Base-by-base conservation (phyloP, 305 asterid genomes). In the Fraxinus velutina region DNA sequence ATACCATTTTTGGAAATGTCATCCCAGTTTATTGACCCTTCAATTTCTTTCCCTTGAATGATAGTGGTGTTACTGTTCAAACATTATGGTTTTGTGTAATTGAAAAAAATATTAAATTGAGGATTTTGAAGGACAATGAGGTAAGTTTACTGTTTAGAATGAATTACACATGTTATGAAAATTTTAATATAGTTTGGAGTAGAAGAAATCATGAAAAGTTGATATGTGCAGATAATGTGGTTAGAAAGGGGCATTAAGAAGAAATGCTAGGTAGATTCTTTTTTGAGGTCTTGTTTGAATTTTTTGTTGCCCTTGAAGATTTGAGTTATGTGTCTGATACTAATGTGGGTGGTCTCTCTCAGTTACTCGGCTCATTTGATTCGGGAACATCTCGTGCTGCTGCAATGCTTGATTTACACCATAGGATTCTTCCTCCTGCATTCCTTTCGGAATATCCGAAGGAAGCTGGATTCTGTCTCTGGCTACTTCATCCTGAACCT, bases 401-500 rank as follows among this genome's bases (percentile, higher is more conserved):
- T 86, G 97, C 99, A 82, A 92, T 96, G 98, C 88, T 83, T 75
- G 94, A 94, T 91, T 92, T 96, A 80, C 94, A 85, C 75, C 89
- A 91, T 88, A 89, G 98, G 92, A 93, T 96, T 87, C 98, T 96
- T 81, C 99, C 98, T 78, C 97, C 97, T 73, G 89, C 87, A 71
- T 94, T 94, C 85, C 93, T 94, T 68, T 90, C 93, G 32, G 94
- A 91, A 88, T 90, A 94, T 87, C 97, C 97, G 66, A 90, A 89
- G 89, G 98, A 94, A 91, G 98, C 98, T 88, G 98, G 97, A 29
- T 93, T 94, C 85, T 95, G 97, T 84, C 95, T 95, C 84, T 92
- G 98, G 97, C 88, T 95, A 80, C 98, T 95, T 90, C 98, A 94
- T 88, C 99, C 99, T 2, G 94, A 92, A 78, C 92, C 99, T 52